Conservation (phyloP, 257 asterid genomes). For the Catharanthus roseus region DNA sequence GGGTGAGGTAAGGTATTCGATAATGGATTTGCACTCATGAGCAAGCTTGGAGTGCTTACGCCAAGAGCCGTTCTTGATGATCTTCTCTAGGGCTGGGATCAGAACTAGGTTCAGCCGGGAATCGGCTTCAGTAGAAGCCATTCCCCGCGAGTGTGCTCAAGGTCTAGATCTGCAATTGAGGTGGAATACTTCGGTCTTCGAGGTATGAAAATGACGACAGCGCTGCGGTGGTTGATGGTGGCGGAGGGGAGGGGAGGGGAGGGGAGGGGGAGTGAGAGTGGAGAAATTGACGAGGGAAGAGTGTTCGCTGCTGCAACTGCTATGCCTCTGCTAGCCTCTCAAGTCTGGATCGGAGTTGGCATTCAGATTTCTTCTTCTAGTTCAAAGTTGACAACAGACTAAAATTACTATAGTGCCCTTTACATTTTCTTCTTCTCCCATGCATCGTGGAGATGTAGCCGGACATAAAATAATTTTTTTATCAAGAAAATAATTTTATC, state of each 20-base stretch:
- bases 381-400: slow-evolving; percentile 8
- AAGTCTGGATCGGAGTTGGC: slow-evolving; percentile 19
- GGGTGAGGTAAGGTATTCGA: slow-evolving; percentile 62
- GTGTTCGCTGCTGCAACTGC: not conserved
- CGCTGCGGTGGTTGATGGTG: not conserved
- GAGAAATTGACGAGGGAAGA: not conserved
- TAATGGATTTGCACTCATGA: slow-evolving; percentile 78
- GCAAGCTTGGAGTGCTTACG: slow-evolving; percentile 91
- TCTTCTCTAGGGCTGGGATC: slow-evolving; percentile 83
- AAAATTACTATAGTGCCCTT: slow-evolving; percentile 14
- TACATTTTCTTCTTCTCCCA: not conserved
- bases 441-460: not conserved
- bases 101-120: slow-evolving; percentile 76
- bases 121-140: slow-evolving; percentile 96
- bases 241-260: not conserved
- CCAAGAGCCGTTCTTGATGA: slow-evolving; percentile 83
- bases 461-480: not conserved
- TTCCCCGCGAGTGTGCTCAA: slow-evolving; percentile 42
- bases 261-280: not conserved
- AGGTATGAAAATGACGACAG: not conserved
- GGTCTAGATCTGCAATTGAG: slow-evolving; percentile 18
- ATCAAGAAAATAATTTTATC: no score
- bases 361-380: slow-evolving; percentile 1
- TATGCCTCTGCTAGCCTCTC: slow-evolving; percentile 6
- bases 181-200: not conserved